These are phyloP conservation scores for Trichoderma pleuroti DNA, from an alignment of 2,329 filamentous ascomycete genomes.

Conservation along the genomic window DNA sequence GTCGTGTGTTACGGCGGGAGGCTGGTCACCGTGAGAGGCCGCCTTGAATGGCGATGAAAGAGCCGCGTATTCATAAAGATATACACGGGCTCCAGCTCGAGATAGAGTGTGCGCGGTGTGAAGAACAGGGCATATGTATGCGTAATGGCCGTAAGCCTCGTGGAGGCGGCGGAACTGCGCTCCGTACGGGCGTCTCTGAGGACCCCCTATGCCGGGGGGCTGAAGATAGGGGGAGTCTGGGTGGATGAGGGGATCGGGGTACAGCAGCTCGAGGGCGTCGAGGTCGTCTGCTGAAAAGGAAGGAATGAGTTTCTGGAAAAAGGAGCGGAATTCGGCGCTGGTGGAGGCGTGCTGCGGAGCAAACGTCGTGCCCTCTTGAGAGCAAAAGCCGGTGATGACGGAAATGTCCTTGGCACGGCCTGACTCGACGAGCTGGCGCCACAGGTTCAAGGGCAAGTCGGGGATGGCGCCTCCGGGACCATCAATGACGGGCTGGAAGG, in stretches of 20 bases:
- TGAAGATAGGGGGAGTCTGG: constrained; percentile 40
- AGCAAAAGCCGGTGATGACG: constrained; percentile 67
- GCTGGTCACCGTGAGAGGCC: constrained; percentile 49
- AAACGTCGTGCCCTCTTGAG: constrained; percentile 66
- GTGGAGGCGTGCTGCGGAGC: constrained; percentile 49
- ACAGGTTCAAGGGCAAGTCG: constrained; percentile 56
- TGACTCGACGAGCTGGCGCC: constrained; percentile 52
- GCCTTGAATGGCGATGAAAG: constrained; percentile 35
- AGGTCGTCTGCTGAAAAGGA: constrained; percentile 51
- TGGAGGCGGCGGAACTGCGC: constrained; percentile 56
- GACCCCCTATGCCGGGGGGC: constrained; percentile 28
- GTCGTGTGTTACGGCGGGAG: constrained; percentile 43
- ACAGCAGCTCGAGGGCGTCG: constrained; percentile 53
- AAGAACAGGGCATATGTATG: constrained; percentile 61
- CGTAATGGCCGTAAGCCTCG: constrained; percentile 61
- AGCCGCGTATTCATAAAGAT: constrained; percentile 59
- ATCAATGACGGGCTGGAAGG: constrained; percentile 69
- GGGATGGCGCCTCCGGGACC: constrained; percentile 51
- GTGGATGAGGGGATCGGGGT: constrained; percentile 54
- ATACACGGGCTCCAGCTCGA: constrained; percentile 37
- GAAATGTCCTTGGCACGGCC: constrained; percentile 28
- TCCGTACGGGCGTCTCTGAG: constrained; percentile 36
- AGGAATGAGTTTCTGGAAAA: constrained; percentile 62
- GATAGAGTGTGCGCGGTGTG: constrained; percentile 50
- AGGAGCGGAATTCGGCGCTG: constrained; percentile 52